Evolutionary conservation across 169 alveolate species (phyloP).

Genomic region (Cryptosporidium andersoni): DNA sequence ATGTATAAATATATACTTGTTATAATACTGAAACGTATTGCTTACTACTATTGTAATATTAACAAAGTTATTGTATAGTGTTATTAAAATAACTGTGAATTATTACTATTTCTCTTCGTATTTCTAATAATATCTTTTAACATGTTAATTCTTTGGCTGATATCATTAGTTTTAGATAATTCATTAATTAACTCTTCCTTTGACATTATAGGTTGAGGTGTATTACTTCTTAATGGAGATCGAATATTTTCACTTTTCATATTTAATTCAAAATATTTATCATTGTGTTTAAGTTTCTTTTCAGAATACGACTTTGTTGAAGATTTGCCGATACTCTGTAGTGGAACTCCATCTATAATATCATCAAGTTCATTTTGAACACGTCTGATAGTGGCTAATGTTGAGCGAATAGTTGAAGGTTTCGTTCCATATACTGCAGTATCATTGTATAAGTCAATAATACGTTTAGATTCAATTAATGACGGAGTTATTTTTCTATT

Average conservation of each 20-base stretch:
- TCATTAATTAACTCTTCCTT: constrained; percentile 52
- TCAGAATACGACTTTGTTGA: background rate
- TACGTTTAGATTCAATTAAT: background rate
- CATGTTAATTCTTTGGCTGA: constrained; percentile 56
- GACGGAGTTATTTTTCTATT: background rate
- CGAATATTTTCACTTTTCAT: background rate
- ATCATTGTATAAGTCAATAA: background rate
- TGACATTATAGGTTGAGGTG: background rate
- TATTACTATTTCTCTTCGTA: constrained; percentile 13
- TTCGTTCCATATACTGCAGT: background rate
- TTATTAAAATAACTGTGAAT: background rate
- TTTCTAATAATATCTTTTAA: constrained; percentile 54
- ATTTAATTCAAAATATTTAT: constrained; percentile 3
- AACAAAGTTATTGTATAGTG: background rate
- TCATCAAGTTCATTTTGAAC: background rate
- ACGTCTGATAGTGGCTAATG: constrained; percentile 20
- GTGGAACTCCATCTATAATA: too few relatives aligned
- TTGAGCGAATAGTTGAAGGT: constrained; percentile 25
- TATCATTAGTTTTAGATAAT: constrained; percentile 53
- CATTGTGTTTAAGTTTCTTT: background rate
- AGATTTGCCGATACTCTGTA: background rate
- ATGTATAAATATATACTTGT: background rate
- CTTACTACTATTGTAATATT: background rate
- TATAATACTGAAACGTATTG: background rate
- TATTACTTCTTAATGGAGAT: background rate